These are phyloP conservation scores for Psilocybe mexicana DNA, from an alignment of 1,284 basidiomycete species.

Conservation along the genomic window DNA sequence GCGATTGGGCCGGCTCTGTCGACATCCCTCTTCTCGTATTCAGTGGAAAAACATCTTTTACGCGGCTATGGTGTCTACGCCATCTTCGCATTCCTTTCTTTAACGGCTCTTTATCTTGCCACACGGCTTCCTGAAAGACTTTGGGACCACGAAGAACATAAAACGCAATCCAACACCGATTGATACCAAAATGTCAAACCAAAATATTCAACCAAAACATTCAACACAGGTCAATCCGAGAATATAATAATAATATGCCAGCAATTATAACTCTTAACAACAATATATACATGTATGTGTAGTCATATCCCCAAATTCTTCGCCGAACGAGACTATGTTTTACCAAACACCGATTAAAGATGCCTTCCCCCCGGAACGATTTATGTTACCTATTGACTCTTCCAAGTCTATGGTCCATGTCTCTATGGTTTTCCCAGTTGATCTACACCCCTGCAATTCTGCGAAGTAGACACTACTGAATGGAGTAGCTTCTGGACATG, in stretches of 20 bases:
- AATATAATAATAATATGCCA: slow-evolving; percentile 37
- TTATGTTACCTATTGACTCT: slow-evolving; percentile 35
- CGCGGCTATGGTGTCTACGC: slow-evolving; percentile 45
- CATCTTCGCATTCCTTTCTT: slow-evolving; percentile 33
- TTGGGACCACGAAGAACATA: slow-evolving; percentile 22
- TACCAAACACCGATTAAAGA: slow-evolving; percentile 35
- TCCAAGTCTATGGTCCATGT: slow-evolving; percentile 34
- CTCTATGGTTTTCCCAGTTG: slow-evolving; percentile 6
- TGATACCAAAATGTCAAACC: neutral
- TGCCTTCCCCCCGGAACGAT: slow-evolving; percentile 35
- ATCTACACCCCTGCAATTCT: slow-evolving; percentile 38
- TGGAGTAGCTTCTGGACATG: slow-evolving; percentile 43
- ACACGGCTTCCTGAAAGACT: slow-evolving; percentile 34
- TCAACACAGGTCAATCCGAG: neutral
- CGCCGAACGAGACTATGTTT: neutral
- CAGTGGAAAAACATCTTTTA: slow-evolving; percentile 40
- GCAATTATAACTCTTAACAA: neutral
- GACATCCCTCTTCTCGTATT: slow-evolving; percentile 49
- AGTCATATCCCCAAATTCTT: no score
- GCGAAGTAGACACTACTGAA: slow-evolving; percentile 65
- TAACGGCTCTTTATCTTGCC: slow-evolving; percentile 34
- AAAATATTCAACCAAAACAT: neutral
- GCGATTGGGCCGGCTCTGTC: slow-evolving; percentile 51
- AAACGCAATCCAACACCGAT: neutral
- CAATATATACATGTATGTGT: no score